phyloP scores from a whole-genome alignment of 371 early-diverging fungal species.

The Mucor sp. region DNA sequence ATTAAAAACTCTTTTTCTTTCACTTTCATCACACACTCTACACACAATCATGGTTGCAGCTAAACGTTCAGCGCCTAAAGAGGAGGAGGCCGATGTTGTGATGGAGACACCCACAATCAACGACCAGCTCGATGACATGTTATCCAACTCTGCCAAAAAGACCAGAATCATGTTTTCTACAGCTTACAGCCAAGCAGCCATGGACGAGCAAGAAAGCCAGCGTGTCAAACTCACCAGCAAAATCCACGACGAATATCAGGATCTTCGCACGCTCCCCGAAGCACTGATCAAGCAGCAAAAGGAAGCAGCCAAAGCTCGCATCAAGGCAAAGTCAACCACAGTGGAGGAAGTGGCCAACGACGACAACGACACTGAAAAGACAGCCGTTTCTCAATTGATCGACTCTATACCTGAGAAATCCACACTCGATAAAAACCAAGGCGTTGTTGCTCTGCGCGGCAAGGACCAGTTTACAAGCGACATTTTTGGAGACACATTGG shows the following conservation, averaged over 20 bases:
- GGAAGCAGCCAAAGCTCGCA: conserved; percentile 49
- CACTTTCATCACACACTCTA: background rate
- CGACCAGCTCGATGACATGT: conserved; percentile 30
- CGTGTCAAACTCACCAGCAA: conserved; percentile 74
- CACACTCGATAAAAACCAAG: conserved; percentile 27
- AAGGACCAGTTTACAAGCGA: conserved; percentile 52
- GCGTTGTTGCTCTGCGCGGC: conserved; percentile 49
- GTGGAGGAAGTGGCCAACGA: conserved; percentile 43
- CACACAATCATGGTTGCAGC: conserved; percentile 25
- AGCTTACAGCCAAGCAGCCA: conserved; percentile 54
- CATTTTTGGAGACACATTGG: conserved; percentile 47
- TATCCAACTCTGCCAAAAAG: conserved; percentile 55
- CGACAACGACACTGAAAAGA: conserved; percentile 10
- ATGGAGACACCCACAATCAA: conserved; percentile 4
- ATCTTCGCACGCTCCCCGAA: conserved; percentile 67
- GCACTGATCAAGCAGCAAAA: conserved; percentile 61
- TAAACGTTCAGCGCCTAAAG: conserved; percentile 31
- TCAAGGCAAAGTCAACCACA: conserved; percentile 26
- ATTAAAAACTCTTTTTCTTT: background rate
- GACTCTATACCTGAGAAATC: conserved; percentile 44
- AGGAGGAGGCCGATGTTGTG: conserved; percentile 13
- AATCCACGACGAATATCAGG: conserved; percentile 74
- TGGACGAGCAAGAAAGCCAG: conserved; percentile 67
- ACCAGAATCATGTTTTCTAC: conserved; percentile 60
- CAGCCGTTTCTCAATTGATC: conserved; percentile 40